Percentiles rank a stretch among this genome's conserved stretches.
These are phyloP conservation scores for Diplotaxis tenuifolia DNA, from an alignment of 345 rosid genomes.

Conservation along the genomic window DNA sequence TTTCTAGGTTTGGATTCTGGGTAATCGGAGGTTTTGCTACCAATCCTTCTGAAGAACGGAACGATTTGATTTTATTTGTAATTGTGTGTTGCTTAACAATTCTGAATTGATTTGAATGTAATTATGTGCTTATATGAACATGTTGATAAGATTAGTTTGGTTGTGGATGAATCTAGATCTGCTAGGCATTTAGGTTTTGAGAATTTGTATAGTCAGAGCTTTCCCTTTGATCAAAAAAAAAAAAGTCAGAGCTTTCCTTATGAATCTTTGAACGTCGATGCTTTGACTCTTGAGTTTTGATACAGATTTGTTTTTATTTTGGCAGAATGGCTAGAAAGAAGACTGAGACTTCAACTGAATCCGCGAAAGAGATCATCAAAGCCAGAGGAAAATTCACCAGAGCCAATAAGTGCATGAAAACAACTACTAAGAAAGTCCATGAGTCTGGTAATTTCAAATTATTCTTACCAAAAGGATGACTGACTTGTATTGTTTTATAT, in stretches of 20 bases:
- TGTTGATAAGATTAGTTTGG: neutral
- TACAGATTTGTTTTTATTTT: neutral
- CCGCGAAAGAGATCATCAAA: slow-evolving; percentile 18
- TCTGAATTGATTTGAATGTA: neutral
- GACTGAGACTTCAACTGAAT: slow-evolving; percentile 13
- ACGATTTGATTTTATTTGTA: neutral
- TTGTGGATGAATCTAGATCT: neutral
- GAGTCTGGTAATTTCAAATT: slow-evolving; percentile 23
- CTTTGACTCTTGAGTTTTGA: neutral
- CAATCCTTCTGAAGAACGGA: neutral
- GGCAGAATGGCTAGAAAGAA: slow-evolving; percentile 37
- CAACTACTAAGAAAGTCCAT: neutral
- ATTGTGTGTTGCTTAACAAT: neutral
- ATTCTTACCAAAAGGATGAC: neutral
- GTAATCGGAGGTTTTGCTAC: neutral
- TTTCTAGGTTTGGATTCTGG: slow-evolving; percentile 8
- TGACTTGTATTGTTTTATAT: neutral
- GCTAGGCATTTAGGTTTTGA: slow-evolving; percentile 6
- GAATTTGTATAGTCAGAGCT: neutral
- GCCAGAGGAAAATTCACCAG: slow-evolving; percentile 20
- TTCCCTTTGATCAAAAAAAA: no score
- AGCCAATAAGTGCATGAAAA: slow-evolving; percentile 29
- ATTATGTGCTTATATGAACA: neutral
- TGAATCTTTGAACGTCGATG: no score
- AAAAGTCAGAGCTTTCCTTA: neutral